These are phyloP conservation scores for Cladosporium colombiae DNA, from an alignment of 2,329 filamentous ascomycete genomes.

Conservation along the genomic window DNA sequence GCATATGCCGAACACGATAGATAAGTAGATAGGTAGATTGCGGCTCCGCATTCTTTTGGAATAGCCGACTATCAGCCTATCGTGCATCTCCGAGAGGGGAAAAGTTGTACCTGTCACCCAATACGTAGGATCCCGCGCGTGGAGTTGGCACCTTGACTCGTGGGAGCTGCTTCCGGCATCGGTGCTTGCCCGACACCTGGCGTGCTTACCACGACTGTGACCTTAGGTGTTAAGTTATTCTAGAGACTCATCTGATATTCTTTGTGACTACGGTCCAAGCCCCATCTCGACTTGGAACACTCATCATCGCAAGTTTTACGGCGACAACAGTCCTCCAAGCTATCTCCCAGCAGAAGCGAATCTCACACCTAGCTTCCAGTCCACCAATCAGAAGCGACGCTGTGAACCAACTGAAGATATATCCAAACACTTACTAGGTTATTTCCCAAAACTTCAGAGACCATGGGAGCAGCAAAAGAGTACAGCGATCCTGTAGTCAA, in stretches of 20 bases:
- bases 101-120: neutral
- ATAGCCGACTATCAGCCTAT: slow-evolving; percentile 4
- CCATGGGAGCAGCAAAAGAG: slow-evolving; percentile 12
- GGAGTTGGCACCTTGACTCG: slow-evolving; percentile 5
- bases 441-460: neutral
- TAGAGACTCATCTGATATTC: neutral
- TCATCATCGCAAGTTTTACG: neutral
- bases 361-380: neutral
- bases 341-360: neutral
- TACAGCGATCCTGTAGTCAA: neutral
- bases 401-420: neutral
- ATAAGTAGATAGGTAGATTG: neutral
- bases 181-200: slow-evolving; percentile 18
- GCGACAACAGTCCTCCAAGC: neutral
- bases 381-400: neutral
- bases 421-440: neutral
- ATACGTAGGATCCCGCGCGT: neutral
- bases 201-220: neutral
- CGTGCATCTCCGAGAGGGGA: neutral
- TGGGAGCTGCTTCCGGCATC: slow-evolving; percentile 13
- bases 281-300: neutral
- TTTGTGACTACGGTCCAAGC: neutral
- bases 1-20: neutral
- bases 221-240: neutral
- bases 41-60: neutral